Base-by-base conservation (phyloP, 1,284 basidiomycete species). In the Boletus hoseneyae region DNA sequence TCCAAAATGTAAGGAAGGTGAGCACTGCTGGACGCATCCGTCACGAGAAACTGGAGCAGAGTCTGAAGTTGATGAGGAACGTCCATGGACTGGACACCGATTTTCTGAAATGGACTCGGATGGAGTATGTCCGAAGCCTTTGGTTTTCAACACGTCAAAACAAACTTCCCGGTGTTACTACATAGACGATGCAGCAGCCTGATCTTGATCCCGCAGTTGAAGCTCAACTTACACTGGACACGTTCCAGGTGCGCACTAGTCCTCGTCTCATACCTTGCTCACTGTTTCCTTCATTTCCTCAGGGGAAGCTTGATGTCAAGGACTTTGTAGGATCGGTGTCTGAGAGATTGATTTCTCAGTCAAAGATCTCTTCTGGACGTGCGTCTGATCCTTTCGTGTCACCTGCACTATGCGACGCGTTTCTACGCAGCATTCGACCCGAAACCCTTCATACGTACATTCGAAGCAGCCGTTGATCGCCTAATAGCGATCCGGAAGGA, bases 261-360 rank as follows among this genome's bases (percentile, higher is more conserved):
- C 23, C 19, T 42, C 18, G 18, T 35, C 37, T 13, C 9, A 15
- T 6, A 18, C 19, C 19, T 25, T 13, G 23, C 57, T 55, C 27
- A 58, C 38, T 9, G 16, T 47, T 48, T 32, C 27, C 59, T n/a
- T n/a, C n/a, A 92, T 42, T 36, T 30, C 48, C 40, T 30, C 60
- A 93, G 89, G 87, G 87, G 54, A 89, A 92, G 69, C 97, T 97
- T 70, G 88, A 93, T 64, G 85, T 92, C 45, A 90, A 92, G 57
- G 93, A 96, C 56, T 95, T 97, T 60, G 79, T 98, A 45, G 84
- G 85, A 19, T 79, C 82, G 8, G 77, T 94, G 45, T 93, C 90
- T 15, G 93, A 96, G 70, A 90, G 83, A 66, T 76, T 93, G 45
- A 94, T 97, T 48, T 70, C 83, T 16, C 82, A 89, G 57, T 94